Evolutionary conservation across 78 protist species (phyloP).

Genomic region (Dictyostelium firmibasis): DNA sequence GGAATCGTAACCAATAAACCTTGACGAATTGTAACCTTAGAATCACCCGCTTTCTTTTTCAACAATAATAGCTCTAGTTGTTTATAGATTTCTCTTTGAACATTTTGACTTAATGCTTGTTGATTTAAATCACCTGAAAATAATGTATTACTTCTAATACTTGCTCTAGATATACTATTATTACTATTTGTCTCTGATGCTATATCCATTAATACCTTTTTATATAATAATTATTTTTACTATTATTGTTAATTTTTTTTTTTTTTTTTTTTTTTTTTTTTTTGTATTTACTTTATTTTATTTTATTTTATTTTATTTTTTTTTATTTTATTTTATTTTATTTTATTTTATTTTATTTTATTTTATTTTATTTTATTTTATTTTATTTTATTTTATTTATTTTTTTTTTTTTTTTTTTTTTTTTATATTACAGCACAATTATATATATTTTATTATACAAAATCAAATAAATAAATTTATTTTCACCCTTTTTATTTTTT

Average conservation of each 20-base stretch:
- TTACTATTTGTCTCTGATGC: background rate
- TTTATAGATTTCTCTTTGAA: slow-evolving; percentile 46
- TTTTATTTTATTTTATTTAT: background rate
- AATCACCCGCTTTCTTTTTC: slow-evolving; percentile 25
- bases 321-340: too few species aligned
- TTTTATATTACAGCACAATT: too few species aligned
- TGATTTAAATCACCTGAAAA: slow-evolving; percentile 54
- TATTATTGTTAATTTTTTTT: background rate
- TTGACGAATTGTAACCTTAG: slow-evolving; percentile 34
- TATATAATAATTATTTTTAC: background rate
- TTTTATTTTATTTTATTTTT: background rate
- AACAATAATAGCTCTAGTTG: slow-evolving; percentile 47
- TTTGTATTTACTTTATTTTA: background rate
- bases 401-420: too few species aligned
- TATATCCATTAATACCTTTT: background rate
- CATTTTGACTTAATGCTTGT: slow-evolving; percentile 46
- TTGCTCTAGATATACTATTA: background rate
- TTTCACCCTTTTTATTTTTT: too few species aligned
- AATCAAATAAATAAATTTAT: too few species aligned
- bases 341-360: too few species aligned
- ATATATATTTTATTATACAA: too few species aligned
- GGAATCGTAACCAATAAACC: slow-evolving; percentile 55
- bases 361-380: too few species aligned
- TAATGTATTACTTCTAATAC: slow-evolving; percentile 29
- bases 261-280: background rate